These are phyloP conservation scores for Ambrosiella xylebori DNA, from an alignment of 2,329 filamentous ascomycete genomes.

Conservation along the genomic window DNA sequence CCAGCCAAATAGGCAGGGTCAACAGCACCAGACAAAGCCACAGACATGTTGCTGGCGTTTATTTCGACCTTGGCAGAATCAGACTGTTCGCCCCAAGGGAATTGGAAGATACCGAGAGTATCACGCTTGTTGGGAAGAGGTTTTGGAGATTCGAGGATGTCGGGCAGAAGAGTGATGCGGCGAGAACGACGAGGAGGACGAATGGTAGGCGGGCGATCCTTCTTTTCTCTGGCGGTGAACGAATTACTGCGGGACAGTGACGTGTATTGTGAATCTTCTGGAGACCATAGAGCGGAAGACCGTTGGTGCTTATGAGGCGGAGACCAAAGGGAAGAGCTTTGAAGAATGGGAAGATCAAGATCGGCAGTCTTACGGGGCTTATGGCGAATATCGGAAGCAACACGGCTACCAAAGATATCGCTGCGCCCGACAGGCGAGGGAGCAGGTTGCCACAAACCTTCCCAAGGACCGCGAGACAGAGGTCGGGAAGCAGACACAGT, in stretches of 20 bases:
- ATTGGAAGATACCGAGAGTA: slow-evolving; percentile 47
- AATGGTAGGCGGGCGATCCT: slow-evolving; percentile 29
- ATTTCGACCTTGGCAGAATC: slow-evolving; percentile 33
- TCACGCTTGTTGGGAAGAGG: slow-evolving; percentile 40
- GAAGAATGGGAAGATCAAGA: slow-evolving; percentile 20
- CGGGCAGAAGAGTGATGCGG: slow-evolving; percentile 41
- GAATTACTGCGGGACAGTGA: slow-evolving; percentile 12
- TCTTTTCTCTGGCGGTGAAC: slow-evolving; percentile 14
- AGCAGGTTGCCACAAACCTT: slow-evolving; percentile 9
- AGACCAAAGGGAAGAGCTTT: slow-evolving; percentile 24
- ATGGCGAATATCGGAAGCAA: slow-evolving; percentile 21
- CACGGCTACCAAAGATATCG: slow-evolving; percentile 15
- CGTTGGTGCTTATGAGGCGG: slow-evolving; percentile 14
- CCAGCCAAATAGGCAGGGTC: slow-evolving; percentile 22
- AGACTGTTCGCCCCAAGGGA: slow-evolving; percentile 47
- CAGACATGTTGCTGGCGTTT: slow-evolving; percentile 21
- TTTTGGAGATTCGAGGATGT: slow-evolving; percentile 45
- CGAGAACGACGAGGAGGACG: slow-evolving; percentile 37
- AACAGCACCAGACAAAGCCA: slow-evolving; percentile 36
- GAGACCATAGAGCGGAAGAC: slow-evolving; percentile 19
- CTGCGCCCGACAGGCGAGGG: slow-evolving; percentile 8
- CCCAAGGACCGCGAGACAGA: slow-evolving; percentile 8
- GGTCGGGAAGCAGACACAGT: slow-evolving; percentile 11
- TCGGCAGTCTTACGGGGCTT: slow-evolving; percentile 19
- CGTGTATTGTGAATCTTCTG: neutral